Percentiles rank a stretch among this genome's conserved stretches.
Evolutionary conservation across 179 eudicot species (phyloP).

Genomic region (Gypsophila paniculata): DNA sequence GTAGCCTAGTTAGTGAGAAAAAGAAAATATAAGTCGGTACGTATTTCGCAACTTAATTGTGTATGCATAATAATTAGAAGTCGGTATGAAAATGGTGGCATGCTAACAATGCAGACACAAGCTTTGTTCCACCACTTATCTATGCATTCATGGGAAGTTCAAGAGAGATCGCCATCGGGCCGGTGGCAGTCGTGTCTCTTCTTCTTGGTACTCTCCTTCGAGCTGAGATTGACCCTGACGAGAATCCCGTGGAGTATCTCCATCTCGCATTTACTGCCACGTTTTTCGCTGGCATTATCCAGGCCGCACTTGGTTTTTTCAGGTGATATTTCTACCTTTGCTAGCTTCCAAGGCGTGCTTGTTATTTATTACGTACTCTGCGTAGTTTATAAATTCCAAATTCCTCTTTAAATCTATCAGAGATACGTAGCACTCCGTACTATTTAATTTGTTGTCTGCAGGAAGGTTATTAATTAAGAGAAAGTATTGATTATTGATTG

Average conservation of each 20-base stretch:
- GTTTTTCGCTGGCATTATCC: constrained; percentile 65
- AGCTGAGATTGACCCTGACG: constrained; percentile 47
- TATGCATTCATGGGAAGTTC: constrained; percentile 89
- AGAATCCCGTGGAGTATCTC: constrained; percentile 36
- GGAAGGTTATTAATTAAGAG: too few species aligned
- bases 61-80: too few species aligned
- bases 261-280: constrained; percentile 75
- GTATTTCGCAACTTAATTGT: too few species aligned
- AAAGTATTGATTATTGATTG: background rate
- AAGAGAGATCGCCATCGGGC: constrained; percentile 85
- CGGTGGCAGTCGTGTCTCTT: constrained; percentile 82
- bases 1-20: too few species aligned
- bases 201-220: constrained; percentile 54
- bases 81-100: too few species aligned
- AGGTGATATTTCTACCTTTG: constrained; percentile 19
- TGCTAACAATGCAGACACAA: constrained; percentile 38
- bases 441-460: too few species aligned
- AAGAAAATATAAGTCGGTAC: too few species aligned
- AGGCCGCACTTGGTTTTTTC: constrained; percentile 30
- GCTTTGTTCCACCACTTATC: constrained; percentile 77
- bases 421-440: too few species aligned
- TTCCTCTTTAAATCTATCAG: too few species aligned
- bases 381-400: too few species aligned
- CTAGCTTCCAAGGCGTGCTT: too few species aligned
- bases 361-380: too few species aligned